phyloP scores from a whole-genome alignment of 202 grass and related monocot genomes.

The Zizania palustris region DNA sequence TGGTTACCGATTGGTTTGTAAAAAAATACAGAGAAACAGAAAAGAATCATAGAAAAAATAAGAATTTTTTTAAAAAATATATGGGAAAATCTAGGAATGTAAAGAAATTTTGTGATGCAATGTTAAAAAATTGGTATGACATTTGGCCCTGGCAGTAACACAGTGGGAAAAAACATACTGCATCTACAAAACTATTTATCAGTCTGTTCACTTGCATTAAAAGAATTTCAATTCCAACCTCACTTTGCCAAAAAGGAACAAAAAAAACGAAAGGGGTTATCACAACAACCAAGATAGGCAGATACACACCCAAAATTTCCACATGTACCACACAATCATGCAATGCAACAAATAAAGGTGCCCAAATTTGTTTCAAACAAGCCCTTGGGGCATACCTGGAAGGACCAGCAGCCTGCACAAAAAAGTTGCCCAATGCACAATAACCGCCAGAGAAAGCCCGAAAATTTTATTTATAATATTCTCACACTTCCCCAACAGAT shows the following conservation, averaged over 20 bases:
- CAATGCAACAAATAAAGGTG: not conserved
- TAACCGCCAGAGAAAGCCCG: not conserved
- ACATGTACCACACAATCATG: not conserved
- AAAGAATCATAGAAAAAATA: too few species aligned
- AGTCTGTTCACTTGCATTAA: not conserved
- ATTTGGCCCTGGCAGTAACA: too few species aligned
- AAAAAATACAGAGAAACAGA: too few species aligned
- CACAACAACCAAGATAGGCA: not conserved
- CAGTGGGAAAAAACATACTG: not conserved
- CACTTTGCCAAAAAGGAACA: not conserved
- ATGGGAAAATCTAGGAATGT: too few species aligned
- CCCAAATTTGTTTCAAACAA: not conserved
- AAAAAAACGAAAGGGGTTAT: not conserved
- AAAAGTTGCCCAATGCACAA: slow-evolving; percentile 25
- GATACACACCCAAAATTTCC: not conserved
- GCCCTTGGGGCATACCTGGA: slow-evolving; percentile 38
- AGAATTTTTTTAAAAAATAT: too few species aligned
- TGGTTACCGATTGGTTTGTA: too few species aligned
- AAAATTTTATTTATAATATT: slow-evolving; percentile 18
- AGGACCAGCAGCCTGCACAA: not conserved
- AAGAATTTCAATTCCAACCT: not conserved
- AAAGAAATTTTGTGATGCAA: too few species aligned
- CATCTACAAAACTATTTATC: not conserved
- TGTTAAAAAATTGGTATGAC: too few species aligned
- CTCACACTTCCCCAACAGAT: slow-evolving; percentile 55